These are phyloP conservation scores for Penicillium decumbens DNA, from an alignment of 2,329 filamentous ascomycete species.

Conservation along the genomic window DNA sequence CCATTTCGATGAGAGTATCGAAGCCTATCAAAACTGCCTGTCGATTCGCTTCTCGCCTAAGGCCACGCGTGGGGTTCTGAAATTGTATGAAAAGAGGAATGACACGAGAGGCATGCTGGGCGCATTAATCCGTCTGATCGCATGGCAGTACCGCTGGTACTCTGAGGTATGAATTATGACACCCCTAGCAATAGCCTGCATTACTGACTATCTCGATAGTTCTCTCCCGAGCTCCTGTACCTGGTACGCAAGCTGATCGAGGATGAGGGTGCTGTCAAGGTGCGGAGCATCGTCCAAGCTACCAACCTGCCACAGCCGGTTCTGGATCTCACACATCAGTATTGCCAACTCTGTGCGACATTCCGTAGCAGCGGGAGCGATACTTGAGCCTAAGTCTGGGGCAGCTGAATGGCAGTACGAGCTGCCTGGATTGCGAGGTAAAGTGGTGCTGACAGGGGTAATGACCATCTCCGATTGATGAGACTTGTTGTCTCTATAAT, in stretches of 20 bases:
- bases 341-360: constrained; percentile 86
- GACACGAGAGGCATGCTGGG: constrained; percentile 77
- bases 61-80: constrained; percentile 78
- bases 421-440: constrained; percentile 12
- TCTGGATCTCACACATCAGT: constrained; percentile 90
- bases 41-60: constrained; percentile 88
- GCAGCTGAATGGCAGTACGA: not conserved
- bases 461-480: constrained; percentile 19
- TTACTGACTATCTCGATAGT: constrained; percentile 47
- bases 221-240: constrained; percentile 84
- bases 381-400: constrained; percentile 48
- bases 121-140: constrained; percentile 83
- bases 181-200: not conserved
- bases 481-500: constrained; percentile 13
- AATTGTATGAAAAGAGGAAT: constrained; percentile 69
- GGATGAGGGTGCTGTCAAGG: constrained; percentile 94
- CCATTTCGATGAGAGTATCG: constrained; percentile 82
- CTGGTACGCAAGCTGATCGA: constrained; percentile 90
- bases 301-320: constrained; percentile 91
- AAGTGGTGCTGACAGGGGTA: constrained; percentile 11
- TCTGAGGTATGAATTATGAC: constrained; percentile 62
- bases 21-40: constrained; percentile 87
- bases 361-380: constrained; percentile 94
- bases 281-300: constrained; percentile 93
- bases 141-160: constrained; percentile 99